Evolutionary conservation across 176 grass and related monocot genomes (phyloP), one percentile per base, ranked within the genome.

Genomic region (Aechmea fasciata): DNA sequence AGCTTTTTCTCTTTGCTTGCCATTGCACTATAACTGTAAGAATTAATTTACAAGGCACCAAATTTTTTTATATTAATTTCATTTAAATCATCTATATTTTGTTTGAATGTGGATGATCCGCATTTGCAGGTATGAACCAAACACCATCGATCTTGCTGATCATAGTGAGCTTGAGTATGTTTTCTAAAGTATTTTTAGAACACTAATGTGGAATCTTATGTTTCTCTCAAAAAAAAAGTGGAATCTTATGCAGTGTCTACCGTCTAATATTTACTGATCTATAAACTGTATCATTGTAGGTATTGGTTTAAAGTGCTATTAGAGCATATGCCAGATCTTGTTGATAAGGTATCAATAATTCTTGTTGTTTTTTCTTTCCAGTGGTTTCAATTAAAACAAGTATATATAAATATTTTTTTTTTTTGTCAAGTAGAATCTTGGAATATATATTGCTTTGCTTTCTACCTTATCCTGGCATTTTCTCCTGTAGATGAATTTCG

Each of bases 291-390:
- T 20, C 1, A n/a, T 83, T 76, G 18, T 85, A 97, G 93, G 79
- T 97, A 90, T 82, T 97, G 93, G 93, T 83, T 92, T 75, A 90
- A 72, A 19, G 51, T 97, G 76, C 81, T 97, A 78, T 92, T 89
- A 72, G 93, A 83, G 29, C 89, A 92, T 79, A 82, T 72, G 22
- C 81, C 89, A 23, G 93, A 92, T 74, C 93, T 97, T 53, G 89
- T 97, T 61, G 89, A 92, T 64, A 97, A 92, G 93, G 93, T 97
- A 89, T 72, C 71, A 73, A 74, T 41, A 41, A 41, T 41, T 41
- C 33, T 41, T 41, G 5, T 41, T 41, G 33, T 41, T 41, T 41
- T 41, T 7, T 41, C 5, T 5, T 41, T 41, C 6, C 6, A 41
- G 33, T 41, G 4, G 33, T 41, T 41, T 41, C 7, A 41, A 41